These are phyloP conservation scores for Rhynchosporium agropyri DNA, from an alignment of 2,329 filamentous ascomycete species.

Conservation along the genomic window DNA sequence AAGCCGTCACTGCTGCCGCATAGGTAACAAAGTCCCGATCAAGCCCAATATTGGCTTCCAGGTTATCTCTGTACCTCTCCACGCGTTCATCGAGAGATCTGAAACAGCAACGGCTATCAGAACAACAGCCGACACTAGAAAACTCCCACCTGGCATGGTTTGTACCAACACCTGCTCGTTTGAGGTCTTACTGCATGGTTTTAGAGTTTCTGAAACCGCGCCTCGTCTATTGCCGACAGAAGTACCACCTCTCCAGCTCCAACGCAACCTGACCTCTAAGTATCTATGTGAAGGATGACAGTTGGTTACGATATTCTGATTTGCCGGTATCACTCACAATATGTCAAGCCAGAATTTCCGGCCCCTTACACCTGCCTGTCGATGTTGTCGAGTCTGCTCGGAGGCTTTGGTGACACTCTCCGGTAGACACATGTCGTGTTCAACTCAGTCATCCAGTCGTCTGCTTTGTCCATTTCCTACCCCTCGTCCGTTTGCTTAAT, in stretches of 20 bases:
- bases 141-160: neutral
- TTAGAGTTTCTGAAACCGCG: neutral
- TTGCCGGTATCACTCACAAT: constrained; percentile 16
- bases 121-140: constrained; percentile 23
- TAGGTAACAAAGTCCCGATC: constrained; percentile 30
- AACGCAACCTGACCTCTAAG: neutral
- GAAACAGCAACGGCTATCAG: constrained; percentile 39
- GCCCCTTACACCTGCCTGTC: constrained; percentile 24
- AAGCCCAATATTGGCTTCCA: constrained; percentile 19
- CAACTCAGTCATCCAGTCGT: constrained; percentile 30
- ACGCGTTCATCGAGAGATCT: constrained; percentile 38
- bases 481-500: constrained; percentile 37
- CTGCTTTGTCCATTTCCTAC: constrained; percentile 16
- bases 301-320: constrained; percentile 7
- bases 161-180: constrained; percentile 3
- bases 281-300: neutral
- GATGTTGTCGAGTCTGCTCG: constrained; percentile 35
- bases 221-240: constrained; percentile 3
- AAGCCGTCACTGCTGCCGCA: constrained; percentile 32
- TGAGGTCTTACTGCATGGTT: constrained; percentile 11
- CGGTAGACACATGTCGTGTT: constrained; percentile 30
- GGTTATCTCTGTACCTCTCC: constrained; percentile 34
- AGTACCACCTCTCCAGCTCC: constrained; percentile 6
- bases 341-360: constrained; percentile 6
- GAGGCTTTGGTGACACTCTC: constrained; percentile 20